Percentiles rank a stretch among this genome's conserved stretches.
These are phyloP conservation scores for Jaenimonas drosophilae DNA, from an alignment of 208 protist species.

Conservation along the genomic window DNA sequence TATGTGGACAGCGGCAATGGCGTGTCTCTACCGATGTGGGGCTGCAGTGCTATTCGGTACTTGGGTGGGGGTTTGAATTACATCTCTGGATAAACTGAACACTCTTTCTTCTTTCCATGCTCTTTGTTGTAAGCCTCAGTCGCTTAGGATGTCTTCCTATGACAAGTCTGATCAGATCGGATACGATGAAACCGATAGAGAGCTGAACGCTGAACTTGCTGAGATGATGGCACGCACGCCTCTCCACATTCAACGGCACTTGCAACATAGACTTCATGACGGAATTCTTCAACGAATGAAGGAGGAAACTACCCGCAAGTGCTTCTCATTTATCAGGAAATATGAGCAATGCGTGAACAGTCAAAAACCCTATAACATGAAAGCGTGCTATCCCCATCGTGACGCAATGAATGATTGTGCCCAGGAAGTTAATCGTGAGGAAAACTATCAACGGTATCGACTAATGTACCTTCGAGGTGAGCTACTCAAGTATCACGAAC, in stretches of 20 bases:
- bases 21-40: no score
- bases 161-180: conserved; percentile 80
- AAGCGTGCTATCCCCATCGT: conserved; percentile 58
- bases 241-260: conserved; percentile 40
- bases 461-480: conserved; percentile 78
- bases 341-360: conserved; percentile 70
- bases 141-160: conserved; percentile 47
- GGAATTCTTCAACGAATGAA: conserved; percentile 83
- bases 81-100: neutral
- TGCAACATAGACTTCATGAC: conserved; percentile 83
- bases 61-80: no score
- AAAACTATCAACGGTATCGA: conserved; percentile 78
- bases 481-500: conserved; percentile 69
- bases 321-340: conserved; percentile 64
- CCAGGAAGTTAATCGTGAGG: conserved; percentile 69
- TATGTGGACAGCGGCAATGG: no score
- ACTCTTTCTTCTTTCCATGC: neutral
- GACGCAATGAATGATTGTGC: conserved; percentile 83
- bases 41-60: no score
- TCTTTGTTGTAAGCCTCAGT: neutral
- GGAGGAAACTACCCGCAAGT: conserved; percentile 73
- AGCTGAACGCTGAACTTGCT: conserved; percentile 68
- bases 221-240: conserved; percentile 59
- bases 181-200: conserved; percentile 67
- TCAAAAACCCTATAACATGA: conserved; percentile 46